Percentiles rank a stretch among this genome's conserved stretches.
These are phyloP conservation scores for Apodospora peruviana DNA, from an alignment of 495 filamentous ascomycete genomes.

Conservation along the genomic window DNA sequence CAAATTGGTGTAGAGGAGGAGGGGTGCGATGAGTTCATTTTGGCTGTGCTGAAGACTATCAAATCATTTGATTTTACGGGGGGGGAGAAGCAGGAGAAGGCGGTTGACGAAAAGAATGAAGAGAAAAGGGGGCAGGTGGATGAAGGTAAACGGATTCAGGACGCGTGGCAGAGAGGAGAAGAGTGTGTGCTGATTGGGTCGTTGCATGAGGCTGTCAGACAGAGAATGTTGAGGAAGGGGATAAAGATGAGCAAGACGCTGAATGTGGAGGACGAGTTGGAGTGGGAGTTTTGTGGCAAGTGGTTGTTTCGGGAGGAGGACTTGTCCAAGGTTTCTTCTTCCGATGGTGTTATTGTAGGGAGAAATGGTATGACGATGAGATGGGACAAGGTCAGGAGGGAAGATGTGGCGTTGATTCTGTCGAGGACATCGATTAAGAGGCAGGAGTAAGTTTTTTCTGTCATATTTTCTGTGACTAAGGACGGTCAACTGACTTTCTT, in stretches of 20 bases:
- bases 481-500: too few species aligned
- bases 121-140: too few species aligned
- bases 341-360: slow-evolving; percentile 2
- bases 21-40: neutral
- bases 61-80: too few species aligned
- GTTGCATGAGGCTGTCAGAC: slow-evolving; percentile 26
- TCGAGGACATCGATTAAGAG: slow-evolving; percentile 27
- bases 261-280: slow-evolving; percentile 1
- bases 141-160: too few species aligned
- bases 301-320: slow-evolving; percentile 34
- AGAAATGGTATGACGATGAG: slow-evolving; percentile 17
- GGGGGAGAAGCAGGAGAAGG: too few species aligned
- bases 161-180: too few species aligned
- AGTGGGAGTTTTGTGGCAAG: slow-evolving; percentile 33
- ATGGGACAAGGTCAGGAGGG: slow-evolving; percentile 25
- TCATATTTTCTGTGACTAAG: slow-evolving; percentile 1
- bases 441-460: slow-evolving; percentile 26
- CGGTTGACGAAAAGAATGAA: too few species aligned
- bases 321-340: slow-evolving; percentile 14
- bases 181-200: slow-evolving; percentile 23
- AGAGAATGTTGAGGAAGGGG: slow-evolving; percentile 15
- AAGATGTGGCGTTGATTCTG: slow-evolving; percentile 30
- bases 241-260: slow-evolving; percentile 16
- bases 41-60: too few species aligned
- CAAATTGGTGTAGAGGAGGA: neutral